These are phyloP conservation scores for Tetrapisispora namnaoensis DNA, from an alignment of 805 yeast genomes.

Conservation along the genomic window DNA sequence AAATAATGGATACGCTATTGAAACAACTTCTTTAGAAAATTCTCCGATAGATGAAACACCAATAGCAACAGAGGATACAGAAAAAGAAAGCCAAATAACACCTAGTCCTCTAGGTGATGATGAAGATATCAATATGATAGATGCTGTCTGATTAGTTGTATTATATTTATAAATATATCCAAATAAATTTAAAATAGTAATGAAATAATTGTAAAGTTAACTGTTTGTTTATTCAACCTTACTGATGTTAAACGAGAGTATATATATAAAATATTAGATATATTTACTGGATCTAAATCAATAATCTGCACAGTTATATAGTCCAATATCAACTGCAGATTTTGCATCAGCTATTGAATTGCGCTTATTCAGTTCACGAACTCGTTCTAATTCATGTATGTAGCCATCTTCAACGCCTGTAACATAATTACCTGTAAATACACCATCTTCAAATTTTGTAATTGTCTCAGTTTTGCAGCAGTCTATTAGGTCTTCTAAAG, in stretches of 20 bases:
- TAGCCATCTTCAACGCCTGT: conserved; percentile 90
- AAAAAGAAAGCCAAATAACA: too few species aligned
- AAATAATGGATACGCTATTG: background rate
- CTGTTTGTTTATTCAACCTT: background rate
- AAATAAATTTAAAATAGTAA: background rate
- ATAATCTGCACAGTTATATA: conserved; percentile 50
- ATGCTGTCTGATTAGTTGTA: background rate
- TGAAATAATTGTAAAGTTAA: background rate
- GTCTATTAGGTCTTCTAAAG: conserved; percentile 67
- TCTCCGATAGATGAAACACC: background rate
- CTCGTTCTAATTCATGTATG: conserved; percentile 67
- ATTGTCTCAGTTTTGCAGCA: conserved; percentile 51
- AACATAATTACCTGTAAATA: conserved; percentile 86
- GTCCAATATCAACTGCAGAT: conserved; percentile 64
- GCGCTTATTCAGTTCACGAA: conserved; percentile 66
- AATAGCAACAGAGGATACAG: background rate
- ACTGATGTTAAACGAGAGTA: background rate
- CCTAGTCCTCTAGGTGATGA: background rate
- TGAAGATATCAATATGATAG: background rate
- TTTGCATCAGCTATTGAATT: conserved; percentile 49
- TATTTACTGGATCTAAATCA: conserved; percentile 8
- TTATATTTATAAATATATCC: background rate
- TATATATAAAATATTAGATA: too few species aligned
- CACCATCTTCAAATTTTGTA: conserved; percentile 83
- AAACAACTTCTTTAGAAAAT: background rate